phyloP scores from a whole-genome alignment of 306 rosid genomes.

The Hippophae rhamnoides region DNA sequence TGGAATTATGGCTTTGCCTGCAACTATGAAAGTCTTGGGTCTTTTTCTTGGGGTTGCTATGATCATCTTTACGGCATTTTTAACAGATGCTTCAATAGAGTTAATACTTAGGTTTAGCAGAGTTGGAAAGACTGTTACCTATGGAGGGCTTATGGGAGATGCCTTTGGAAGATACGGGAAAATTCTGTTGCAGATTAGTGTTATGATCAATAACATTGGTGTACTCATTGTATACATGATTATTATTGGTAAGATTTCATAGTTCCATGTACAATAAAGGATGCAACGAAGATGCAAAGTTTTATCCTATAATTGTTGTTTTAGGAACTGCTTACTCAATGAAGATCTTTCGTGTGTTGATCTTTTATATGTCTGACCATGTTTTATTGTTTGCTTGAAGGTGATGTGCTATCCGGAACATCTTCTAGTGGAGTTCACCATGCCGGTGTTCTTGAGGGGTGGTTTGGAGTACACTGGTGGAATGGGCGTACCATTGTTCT shows the following conservation, averaged over 20 bases:
- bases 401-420: conserved; percentile 91
- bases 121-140: conserved; percentile 55
- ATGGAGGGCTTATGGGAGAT: conserved; percentile 67
- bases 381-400: conserved; percentile 34
- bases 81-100: conserved; percentile 67
- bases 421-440: conserved; percentile 67
- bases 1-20: conserved; percentile 90
- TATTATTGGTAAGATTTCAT: conserved; percentile 50
- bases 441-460: conserved; percentile 69
- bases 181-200: conserved; percentile 44
- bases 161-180: conserved; percentile 67
- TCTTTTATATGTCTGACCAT: neutral
- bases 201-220: conserved; percentile 60
- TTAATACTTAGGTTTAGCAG: conserved; percentile 55
- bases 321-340: neutral
- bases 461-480: conserved; percentile 92
- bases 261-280: neutral
- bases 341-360: neutral
- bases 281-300: neutral
- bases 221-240: conserved; percentile 73
- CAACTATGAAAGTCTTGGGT: conserved; percentile 66
- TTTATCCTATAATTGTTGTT: neutral
- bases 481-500: conserved; percentile 54
- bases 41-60: conserved; percentile 64
- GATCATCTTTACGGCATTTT: conserved; percentile 51